A percentile compares a stretch with the other conserved stretches of the same genome.
Evolutionary conservation across 2,329 filamentous ascomycete species (phyloP).

Genomic region (Nigrograna mackinnonii): DNA sequence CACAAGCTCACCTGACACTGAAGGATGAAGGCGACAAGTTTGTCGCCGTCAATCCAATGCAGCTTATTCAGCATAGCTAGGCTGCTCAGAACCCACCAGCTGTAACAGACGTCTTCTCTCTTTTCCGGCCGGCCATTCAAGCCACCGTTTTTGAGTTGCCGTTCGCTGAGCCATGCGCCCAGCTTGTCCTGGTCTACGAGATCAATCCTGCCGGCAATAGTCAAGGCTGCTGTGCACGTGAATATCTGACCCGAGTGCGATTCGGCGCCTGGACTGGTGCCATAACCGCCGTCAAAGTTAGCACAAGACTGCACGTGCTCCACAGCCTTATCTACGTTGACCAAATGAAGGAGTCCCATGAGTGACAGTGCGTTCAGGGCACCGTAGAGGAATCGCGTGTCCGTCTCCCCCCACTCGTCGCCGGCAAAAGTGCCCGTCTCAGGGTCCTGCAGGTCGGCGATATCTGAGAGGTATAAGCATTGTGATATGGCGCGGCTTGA

Average conservation of each 20-base stretch:
- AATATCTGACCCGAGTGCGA: conserved; percentile 96
- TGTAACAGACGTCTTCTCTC: conserved; percentile 95
- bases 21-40: conserved; percentile 81
- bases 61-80: conserved; percentile 84
- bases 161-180: conserved; percentile 88
- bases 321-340: conserved; percentile 81
- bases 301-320: conserved; percentile 78
- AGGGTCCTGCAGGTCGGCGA: conserved; percentile 78
- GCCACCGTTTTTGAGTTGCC: conserved; percentile 84
- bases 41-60: conserved; percentile 90
- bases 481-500: neutral
- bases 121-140: conserved; percentile 96
- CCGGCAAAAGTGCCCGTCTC: conserved; percentile 87
- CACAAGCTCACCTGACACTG: conserved; percentile 67
- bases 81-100: conserved; percentile 97
- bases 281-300: conserved; percentile 95
- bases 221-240: conserved; percentile 85
- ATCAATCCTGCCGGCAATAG: conserved; percentile 81
- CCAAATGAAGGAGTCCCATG: conserved; percentile 70
- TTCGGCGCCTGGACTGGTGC: conserved; percentile 85
- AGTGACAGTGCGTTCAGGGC: conserved; percentile 89
- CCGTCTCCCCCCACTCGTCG: conserved; percentile 95
- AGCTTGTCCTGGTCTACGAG: conserved; percentile 81
- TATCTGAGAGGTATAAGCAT: conserved; percentile 57
- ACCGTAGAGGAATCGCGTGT: conserved; percentile 92